These are phyloP conservation scores for Pichia sp. DNA, from an alignment of 1,139 yeast genomes.

Conservation along the genomic window DNA sequence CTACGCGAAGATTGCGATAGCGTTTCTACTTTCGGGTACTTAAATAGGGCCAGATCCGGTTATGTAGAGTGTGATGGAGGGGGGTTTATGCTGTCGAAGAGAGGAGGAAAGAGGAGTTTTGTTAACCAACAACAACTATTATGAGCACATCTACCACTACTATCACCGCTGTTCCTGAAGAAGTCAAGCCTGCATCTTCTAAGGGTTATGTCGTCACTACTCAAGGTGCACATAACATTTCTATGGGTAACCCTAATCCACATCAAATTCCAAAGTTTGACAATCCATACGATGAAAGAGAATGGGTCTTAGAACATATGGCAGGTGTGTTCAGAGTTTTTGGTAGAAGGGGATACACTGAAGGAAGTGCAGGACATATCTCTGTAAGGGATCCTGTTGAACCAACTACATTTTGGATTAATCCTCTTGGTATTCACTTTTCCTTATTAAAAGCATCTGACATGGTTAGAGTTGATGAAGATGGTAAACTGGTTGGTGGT, in stretches of 20 bases:
- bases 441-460: conserved; percentile 64
- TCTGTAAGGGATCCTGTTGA: conserved; percentile 74
- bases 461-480: conserved; percentile 69
- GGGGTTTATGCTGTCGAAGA: too few relatives aligned
- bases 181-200: conserved; percentile 25
- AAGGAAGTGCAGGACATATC: conserved; percentile 78
- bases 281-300: conserved; percentile 47
- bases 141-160: neutral
- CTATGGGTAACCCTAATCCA: conserved; percentile 46
- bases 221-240: conserved; percentile 45
- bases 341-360: conserved; percentile 67
- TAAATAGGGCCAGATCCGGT: too few relatives aligned
- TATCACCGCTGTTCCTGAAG: conserved; percentile 14
- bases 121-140: neutral
- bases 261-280: conserved; percentile 47
- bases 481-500: conserved; percentile 50
- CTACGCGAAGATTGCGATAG: too few relatives aligned
- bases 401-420: conserved; percentile 70
- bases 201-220: conserved; percentile 35
- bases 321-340: conserved; percentile 79
- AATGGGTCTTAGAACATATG: conserved; percentile 66
- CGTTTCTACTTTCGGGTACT: too few relatives aligned
- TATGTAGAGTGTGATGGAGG: too few relatives aligned
- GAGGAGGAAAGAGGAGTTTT: too few relatives aligned
- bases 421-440: conserved; percentile 70